A percentile compares a stretch with the other conserved stretches of the same genome.
These are phyloP conservation scores for Fusarium tuaranense DNA, from an alignment of 2,329 filamentous ascomycete genomes.

Conservation along the genomic window DNA sequence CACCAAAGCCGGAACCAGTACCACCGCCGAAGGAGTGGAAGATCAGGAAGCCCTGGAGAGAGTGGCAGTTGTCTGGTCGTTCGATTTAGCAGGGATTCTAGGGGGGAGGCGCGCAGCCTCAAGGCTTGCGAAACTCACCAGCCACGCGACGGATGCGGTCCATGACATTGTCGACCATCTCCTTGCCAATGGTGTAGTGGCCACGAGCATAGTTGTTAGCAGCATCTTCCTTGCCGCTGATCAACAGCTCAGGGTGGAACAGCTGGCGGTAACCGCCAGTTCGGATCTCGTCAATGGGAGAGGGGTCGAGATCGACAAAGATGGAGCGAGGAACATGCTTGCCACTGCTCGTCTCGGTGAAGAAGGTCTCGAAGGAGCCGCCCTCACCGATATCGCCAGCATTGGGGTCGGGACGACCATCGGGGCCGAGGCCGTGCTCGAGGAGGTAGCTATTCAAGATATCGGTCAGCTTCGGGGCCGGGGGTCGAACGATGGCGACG, in stretches of 20 bases:
- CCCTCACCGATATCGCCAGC: slow-evolving; percentile 69
- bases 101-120: not conserved
- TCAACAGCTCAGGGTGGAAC: slow-evolving; percentile 78
- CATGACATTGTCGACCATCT: slow-evolving; percentile 78
- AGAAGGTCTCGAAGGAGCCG: slow-evolving; percentile 79
- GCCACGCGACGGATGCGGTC: slow-evolving; percentile 77
- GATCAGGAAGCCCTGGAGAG: slow-evolving; percentile 78
- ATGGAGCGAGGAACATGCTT: slow-evolving; percentile 80
- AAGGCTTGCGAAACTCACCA: slow-evolving; percentile 59
- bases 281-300: slow-evolving; percentile 79
- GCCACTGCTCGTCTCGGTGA: slow-evolving; percentile 77
- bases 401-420: slow-evolving; percentile 73
- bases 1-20: slow-evolving; percentile 79
- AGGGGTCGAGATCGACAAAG: slow-evolving; percentile 80
- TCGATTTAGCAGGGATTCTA: slow-evolving; percentile 31
- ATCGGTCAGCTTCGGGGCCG: slow-evolving; percentile 39
- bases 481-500: slow-evolving; percentile 5
- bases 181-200: slow-evolving; percentile 82
- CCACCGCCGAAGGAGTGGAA: slow-evolving; percentile 82
- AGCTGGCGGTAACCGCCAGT: slow-evolving; percentile 75
- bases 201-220: slow-evolving; percentile 83
- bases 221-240: slow-evolving; percentile 81
- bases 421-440: slow-evolving; percentile 75
- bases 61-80: slow-evolving; percentile 74
- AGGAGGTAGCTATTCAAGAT: slow-evolving; percentile 70